Evolutionary conservation across 768 basidiomycete species (phyloP).

Genomic region (Tricholoma bakamatsutake): DNA sequence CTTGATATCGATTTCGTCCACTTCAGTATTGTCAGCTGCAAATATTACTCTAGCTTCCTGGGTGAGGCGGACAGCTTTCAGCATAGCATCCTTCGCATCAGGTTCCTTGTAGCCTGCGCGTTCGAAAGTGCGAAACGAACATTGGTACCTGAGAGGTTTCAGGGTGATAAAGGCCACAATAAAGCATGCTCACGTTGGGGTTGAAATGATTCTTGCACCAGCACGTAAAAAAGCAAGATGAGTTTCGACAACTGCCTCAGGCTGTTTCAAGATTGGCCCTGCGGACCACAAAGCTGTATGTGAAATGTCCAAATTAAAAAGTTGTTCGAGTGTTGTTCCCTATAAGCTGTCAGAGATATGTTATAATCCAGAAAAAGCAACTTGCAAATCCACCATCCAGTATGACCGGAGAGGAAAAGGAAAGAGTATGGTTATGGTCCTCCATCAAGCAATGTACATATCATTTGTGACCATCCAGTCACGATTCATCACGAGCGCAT

Average conservation of each 20-base stretch:
- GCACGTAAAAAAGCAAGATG: constrained; percentile 61
- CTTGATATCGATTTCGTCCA: constrained; percentile 22
- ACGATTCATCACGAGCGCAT: too few species aligned
- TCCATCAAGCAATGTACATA: neutral
- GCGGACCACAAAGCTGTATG: constrained; percentile 69
- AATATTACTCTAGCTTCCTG: constrained; percentile 34
- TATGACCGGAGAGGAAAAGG: constrained; percentile 16
- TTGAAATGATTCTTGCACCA: constrained; percentile 61
- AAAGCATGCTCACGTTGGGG: constrained; percentile 49
- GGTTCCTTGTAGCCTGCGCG: constrained; percentile 40
- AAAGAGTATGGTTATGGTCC: neutral
- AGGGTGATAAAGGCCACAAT: neutral
- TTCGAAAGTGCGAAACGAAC: constrained; percentile 47
- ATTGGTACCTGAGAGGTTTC: constrained; percentile 54
- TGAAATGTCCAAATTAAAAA: constrained; percentile 40
- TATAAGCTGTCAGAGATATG: constrained; percentile 19
- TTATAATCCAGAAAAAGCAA: neutral
- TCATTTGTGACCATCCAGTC: too few species aligned
- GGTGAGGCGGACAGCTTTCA: constrained; percentile 47
- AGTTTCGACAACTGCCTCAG: constrained; percentile 46
- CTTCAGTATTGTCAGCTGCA: constrained; percentile 14
- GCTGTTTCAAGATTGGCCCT: constrained; percentile 47
- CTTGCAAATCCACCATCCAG: constrained; percentile 46
- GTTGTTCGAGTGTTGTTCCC: constrained; percentile 60
- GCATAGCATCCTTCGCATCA: constrained; percentile 44